A percentile compares a stretch with the other conserved stretches of the same genome.
These are phyloP conservation scores for Uronychia binucleata DNA, from an alignment of 73 alveolate genomes.

Conservation along the genomic window DNA sequence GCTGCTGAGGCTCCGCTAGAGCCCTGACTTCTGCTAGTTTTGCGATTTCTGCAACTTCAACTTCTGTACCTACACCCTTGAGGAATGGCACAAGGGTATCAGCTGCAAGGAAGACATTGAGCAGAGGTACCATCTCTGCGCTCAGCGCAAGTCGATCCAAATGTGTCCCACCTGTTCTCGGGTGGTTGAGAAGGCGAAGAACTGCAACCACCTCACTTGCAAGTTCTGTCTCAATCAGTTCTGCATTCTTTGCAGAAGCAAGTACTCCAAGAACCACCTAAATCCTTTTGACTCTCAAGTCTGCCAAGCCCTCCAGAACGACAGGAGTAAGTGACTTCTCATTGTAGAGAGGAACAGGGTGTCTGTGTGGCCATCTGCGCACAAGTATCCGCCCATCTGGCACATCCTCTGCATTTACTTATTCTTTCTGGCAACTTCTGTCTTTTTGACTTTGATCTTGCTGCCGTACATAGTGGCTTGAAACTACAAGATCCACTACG, in stretches of 20 bases:
- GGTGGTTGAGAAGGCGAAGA: slow-evolving; percentile 2
- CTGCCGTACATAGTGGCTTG: background rate
- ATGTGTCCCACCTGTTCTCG: slow-evolving; percentile 21
- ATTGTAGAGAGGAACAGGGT: background rate
- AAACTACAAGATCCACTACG: background rate
- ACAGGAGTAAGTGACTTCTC: background rate
- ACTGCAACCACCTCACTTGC: slow-evolving; percentile 33
- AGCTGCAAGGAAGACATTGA: slow-evolving; percentile 16
- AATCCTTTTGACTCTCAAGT: slow-evolving; percentile 9
- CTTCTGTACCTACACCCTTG: background rate
- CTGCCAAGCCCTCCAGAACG: background rate
- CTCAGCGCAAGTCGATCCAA: slow-evolving; percentile 4
- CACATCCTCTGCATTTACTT: too few species aligned
- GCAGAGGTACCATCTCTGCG: background rate
- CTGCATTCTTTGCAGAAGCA: slow-evolving; percentile 15
- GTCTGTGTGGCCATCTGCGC: background rate
- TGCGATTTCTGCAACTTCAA: background rate
- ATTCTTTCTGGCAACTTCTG: background rate
- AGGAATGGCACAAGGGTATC: slow-evolving; percentile 6
- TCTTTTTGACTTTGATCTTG: background rate
- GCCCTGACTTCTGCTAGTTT: background rate
- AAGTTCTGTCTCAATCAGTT: background rate
- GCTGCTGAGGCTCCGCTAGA: background rate
- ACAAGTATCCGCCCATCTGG: background rate
- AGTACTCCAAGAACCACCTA: slow-evolving; percentile 11